Evolutionary conservation across 805 yeast genomes (phyloP).

Genomic region (Ogataea degrootiae): DNA sequence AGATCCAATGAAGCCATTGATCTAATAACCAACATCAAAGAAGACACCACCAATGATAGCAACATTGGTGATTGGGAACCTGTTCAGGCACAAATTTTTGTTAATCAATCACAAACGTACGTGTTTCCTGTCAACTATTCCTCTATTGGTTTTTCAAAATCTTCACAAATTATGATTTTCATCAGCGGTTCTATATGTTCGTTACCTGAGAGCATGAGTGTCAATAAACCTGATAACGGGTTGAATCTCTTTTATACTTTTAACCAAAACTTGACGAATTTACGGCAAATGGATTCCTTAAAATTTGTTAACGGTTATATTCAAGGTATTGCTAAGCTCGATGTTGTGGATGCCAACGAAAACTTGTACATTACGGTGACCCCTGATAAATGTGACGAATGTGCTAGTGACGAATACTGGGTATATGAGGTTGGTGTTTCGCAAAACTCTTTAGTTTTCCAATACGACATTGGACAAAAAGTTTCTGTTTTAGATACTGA

Average conservation of each 20-base stretch:
- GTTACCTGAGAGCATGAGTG: conserved; percentile 21
- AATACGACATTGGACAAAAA: conserved; percentile 60
- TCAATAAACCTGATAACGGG: conserved; percentile 14
- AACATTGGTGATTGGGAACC: conserved; percentile 8
- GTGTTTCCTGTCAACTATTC: conserved; percentile 31
- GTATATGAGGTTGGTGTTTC: conserved; percentile 61
- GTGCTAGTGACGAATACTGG: conserved; percentile 37
- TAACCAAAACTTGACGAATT: conserved; percentile 15
- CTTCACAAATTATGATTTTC: conserved; percentile 43
- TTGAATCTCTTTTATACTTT: conserved; percentile 24
- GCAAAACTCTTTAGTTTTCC: conserved; percentile 54
- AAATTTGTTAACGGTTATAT: conserved; percentile 25
- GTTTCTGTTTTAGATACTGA: conserved; percentile 64
- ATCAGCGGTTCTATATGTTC: conserved; percentile 48
- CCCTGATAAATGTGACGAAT: conserved; percentile 19
- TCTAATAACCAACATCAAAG: neutral
- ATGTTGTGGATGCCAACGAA: conserved; percentile 7
- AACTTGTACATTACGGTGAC: conserved; percentile 18
- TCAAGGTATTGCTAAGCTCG: conserved; percentile 16
- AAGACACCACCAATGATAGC: neutral
- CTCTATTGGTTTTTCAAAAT: conserved; percentile 37
- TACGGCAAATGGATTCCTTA: conserved; percentile 9
- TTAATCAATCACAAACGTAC: conserved; percentile 8
- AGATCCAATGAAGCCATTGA: neutral
- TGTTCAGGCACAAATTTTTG: conserved; percentile 7